These are phyloP conservation scores for Paecilomyces formosus DNA, from an alignment of 2,329 filamentous ascomycete genomes.

Conservation along the genomic window DNA sequence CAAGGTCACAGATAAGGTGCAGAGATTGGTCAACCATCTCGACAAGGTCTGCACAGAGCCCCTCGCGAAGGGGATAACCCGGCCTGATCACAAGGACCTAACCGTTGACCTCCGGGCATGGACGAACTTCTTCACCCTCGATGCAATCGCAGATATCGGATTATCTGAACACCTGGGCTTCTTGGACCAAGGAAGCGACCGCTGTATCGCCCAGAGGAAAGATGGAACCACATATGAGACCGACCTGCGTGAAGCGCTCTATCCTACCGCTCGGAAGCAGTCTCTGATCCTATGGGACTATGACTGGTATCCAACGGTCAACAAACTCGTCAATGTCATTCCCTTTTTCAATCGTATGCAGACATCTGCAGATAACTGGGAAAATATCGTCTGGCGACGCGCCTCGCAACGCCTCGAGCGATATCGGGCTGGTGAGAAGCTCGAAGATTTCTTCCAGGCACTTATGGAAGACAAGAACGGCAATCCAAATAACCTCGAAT, in stretches of 20 bases:
- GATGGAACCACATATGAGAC: slow-evolving; percentile 42
- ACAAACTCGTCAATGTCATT: slow-evolving; percentile 41
- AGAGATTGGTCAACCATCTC: slow-evolving; percentile 37
- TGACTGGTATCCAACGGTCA: slow-evolving; percentile 43
- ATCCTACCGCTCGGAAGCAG: slow-evolving; percentile 45
- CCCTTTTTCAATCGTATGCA: slow-evolving; percentile 17
- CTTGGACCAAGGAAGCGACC: slow-evolving; percentile 43
- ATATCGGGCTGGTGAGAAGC: slow-evolving; percentile 44
- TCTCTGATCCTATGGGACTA: slow-evolving; percentile 46
- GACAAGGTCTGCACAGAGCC: slow-evolving; percentile 37
- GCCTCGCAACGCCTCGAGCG: slow-evolving; percentile 37
- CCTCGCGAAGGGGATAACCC: slow-evolving; percentile 13
- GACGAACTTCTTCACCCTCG: slow-evolving; percentile 51
- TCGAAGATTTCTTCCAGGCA: slow-evolving; percentile 49
- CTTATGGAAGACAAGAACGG: slow-evolving; percentile 43
- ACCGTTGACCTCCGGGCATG: slow-evolving; percentile 46
- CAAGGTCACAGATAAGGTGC: slow-evolving; percentile 47
- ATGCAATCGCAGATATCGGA: slow-evolving; percentile 52
- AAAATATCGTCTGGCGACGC: slow-evolving; percentile 40
- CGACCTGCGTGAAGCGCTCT: slow-evolving; percentile 45
- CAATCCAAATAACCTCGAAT: slow-evolving; percentile 35
- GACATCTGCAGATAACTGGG: slow-evolving; percentile 25
- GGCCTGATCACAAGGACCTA: slow-evolving; percentile 30
- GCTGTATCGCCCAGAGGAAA: slow-evolving; percentile 34
- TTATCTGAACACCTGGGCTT: slow-evolving; percentile 46